Evolutionary conservation across 2,329 filamentous ascomycete species (phyloP), one percentile per base, ranked within the genome.

Genomic region (Monilinia vaccinii-corymbosi): DNA sequence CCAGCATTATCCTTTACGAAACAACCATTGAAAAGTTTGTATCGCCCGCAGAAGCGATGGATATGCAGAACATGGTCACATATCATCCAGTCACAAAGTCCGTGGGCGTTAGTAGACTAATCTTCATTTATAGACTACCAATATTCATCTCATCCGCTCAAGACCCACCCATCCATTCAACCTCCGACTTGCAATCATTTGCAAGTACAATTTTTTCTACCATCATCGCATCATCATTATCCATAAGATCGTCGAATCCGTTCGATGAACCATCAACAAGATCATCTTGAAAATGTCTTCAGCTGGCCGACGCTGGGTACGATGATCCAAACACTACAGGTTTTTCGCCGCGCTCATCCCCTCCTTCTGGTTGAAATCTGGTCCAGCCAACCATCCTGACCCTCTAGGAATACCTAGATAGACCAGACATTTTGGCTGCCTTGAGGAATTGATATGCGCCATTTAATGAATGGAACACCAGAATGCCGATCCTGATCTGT

Each of bases 381-480:
- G 82, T 0, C 85, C 85, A 49, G 75, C 74, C 11, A 89, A 76
- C 77, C 84, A 89, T 11, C 86, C 86, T 40, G 88, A 76, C 14
- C 86, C 85, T 61, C 80, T 84, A 67, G 88, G 83, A 45, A 88
- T n/a, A n/a, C n/a, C n/a, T 11, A 13, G 32, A 34, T 34, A 34
- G 32, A 8, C 10, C 32, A 34, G 10, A 13, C 32, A 34, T 34
- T 34, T 34, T 34, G 32, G 32, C 10, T 34, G 1, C 10, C 10
- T 34, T 34, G 32, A 34, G 3, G 2, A 34, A 34, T 34, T 4
- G 1, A 9, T 11, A 8, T 4, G 32, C 13, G 10, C 32, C 32
- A 11, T 34, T 34, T 34, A 11, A 34, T 13, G 32, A 34, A 34
- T 34, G 32, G 7, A 11, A 11, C 32, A 34, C 10, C 10, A 34